Evolutionary conservation across 2,329 filamentous ascomycete genomes (phyloP).

Genomic region (Colletotrichum nymphaeae): DNA sequence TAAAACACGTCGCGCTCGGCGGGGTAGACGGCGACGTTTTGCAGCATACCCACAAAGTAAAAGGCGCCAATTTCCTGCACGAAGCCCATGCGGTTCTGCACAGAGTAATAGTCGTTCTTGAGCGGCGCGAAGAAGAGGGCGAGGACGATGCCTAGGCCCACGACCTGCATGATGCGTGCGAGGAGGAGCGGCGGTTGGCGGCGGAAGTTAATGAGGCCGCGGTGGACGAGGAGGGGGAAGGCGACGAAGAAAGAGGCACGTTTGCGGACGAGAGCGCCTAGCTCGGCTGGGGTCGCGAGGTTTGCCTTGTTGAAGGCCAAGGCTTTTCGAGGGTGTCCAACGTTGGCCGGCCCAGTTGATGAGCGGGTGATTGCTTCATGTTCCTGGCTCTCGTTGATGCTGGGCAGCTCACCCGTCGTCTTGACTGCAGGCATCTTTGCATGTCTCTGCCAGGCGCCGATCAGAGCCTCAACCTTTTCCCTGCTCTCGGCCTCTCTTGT

Average conservation of each 20-base stretch:
- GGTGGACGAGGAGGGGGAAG: slow-evolving; percentile 74
- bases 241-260: slow-evolving; percentile 71
- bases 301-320: slow-evolving; percentile 50
- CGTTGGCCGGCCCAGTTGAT: slow-evolving; percentile 22
- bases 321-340: slow-evolving; percentile 50
- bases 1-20: slow-evolving; percentile 81
- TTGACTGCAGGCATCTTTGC: neutral
- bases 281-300: slow-evolving; percentile 75
- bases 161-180: slow-evolving; percentile 74
- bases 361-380: neutral
- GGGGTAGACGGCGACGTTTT: slow-evolving; percentile 82
- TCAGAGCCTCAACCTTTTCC: slow-evolving; percentile 69
- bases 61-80: slow-evolving; percentile 78
- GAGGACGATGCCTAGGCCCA: slow-evolving; percentile 72
- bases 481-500: slow-evolving; percentile 71
- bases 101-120: slow-evolving; percentile 73
- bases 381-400: slow-evolving; percentile 42
- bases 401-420: slow-evolving; percentile 38
- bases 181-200: slow-evolving; percentile 73
- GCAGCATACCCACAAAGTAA: slow-evolving; percentile 82
- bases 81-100: slow-evolving; percentile 81
- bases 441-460: slow-evolving; percentile 64
- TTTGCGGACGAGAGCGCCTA: slow-evolving; percentile 75
- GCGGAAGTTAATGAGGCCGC: slow-evolving; percentile 76
- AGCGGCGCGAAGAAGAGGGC: slow-evolving; percentile 79